These are phyloP conservation scores for Aspergillus pseudoglaucus DNA, from an alignment of 2,329 filamentous ascomycete species.

Conservation along the genomic window DNA sequence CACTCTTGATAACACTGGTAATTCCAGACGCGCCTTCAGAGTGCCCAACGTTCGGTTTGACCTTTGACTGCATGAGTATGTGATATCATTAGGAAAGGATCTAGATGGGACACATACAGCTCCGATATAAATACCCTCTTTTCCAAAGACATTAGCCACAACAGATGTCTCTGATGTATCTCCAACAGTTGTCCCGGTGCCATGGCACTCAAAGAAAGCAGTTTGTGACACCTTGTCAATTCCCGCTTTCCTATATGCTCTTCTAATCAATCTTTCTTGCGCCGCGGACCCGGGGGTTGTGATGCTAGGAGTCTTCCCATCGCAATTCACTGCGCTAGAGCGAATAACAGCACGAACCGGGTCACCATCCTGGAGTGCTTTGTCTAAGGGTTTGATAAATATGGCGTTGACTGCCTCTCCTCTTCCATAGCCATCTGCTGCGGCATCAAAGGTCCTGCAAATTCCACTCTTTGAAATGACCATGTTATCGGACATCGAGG, in stretches of 20 bases:
- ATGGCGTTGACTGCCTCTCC: conserved; percentile 1
- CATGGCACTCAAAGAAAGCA: conserved; percentile 10
- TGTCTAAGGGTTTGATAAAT: neutral
- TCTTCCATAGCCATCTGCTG: neutral
- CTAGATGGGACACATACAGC: conserved; percentile 1
- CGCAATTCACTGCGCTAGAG: conserved; percentile 3
- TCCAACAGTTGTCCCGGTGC: conserved; percentile 8
- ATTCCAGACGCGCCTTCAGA: conserved; percentile 15
- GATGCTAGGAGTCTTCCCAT: conserved; percentile 11
- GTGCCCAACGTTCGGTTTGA: conserved; percentile 20
- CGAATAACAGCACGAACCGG: conserved; percentile 1
- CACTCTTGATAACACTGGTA: conserved; percentile 13
- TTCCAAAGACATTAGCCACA: conserved; percentile 2
- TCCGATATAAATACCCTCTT: conserved; percentile 4
- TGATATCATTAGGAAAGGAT: no score
- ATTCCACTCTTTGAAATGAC: neutral
- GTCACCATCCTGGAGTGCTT: neutral
- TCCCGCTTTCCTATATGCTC: conserved; percentile 5
- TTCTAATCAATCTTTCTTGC: conserved; percentile 12
- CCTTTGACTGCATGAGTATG: neutral
- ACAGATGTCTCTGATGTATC: conserved; percentile 6
- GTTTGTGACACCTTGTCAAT: conserved; percentile 6
- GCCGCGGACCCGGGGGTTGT: conserved; percentile 6
- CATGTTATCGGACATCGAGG: neutral
- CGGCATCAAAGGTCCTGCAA: conserved; percentile 1